Percentiles rank a stretch among this genome's conserved stretches.
These are phyloP conservation scores for Epichloe aotearoae DNA, from an alignment of 2,329 filamentous ascomycete genomes.

Conservation along the genomic window DNA sequence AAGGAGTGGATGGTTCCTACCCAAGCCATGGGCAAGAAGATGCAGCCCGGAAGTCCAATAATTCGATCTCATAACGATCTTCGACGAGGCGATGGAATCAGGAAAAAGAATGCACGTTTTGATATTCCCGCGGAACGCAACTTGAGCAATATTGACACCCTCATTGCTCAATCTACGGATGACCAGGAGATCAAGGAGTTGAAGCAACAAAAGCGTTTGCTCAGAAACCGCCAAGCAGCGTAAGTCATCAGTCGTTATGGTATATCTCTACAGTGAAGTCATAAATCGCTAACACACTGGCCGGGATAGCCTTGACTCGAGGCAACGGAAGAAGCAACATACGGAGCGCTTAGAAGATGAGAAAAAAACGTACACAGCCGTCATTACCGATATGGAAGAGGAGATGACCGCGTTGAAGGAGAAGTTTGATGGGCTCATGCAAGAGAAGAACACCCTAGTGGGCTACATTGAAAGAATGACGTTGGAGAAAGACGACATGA, in stretches of 20 bases:
- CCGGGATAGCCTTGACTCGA: constrained; percentile 65
- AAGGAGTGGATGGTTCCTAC: constrained; percentile 43
- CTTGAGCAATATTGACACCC: constrained; percentile 83
- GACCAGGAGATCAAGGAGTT: constrained; percentile 94
- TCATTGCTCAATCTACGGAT: constrained; percentile 78
- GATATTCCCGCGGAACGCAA: constrained; percentile 92
- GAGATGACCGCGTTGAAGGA: constrained; percentile 55
- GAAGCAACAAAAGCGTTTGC: constrained; percentile 91
- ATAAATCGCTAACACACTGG: constrained; percentile 7
- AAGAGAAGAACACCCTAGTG: constrained; percentile 61
- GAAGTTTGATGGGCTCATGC: constrained; percentile 56
- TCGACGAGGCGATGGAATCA: constrained; percentile 71
- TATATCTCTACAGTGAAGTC: neutral
- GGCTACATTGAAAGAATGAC: constrained; percentile 65
- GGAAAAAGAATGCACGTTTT: constrained; percentile 98
- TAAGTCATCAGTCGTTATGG: constrained; percentile 33
- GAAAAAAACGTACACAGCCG: constrained; percentile 76
- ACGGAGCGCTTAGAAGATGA: constrained; percentile 93
- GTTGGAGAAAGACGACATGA: constrained; percentile 84
- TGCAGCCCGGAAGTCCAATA: constrained; percentile 53
- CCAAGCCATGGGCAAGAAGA: constrained; percentile 42
- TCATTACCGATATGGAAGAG: constrained; percentile 69
- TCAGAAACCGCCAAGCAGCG: constrained; percentile 95
- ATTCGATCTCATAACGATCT: constrained; percentile 66
- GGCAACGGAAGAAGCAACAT: constrained; percentile 96